Conservation (phyloP, 2,329 filamentous ascomycete genomes). For the Pyricularia grisea region DNA sequence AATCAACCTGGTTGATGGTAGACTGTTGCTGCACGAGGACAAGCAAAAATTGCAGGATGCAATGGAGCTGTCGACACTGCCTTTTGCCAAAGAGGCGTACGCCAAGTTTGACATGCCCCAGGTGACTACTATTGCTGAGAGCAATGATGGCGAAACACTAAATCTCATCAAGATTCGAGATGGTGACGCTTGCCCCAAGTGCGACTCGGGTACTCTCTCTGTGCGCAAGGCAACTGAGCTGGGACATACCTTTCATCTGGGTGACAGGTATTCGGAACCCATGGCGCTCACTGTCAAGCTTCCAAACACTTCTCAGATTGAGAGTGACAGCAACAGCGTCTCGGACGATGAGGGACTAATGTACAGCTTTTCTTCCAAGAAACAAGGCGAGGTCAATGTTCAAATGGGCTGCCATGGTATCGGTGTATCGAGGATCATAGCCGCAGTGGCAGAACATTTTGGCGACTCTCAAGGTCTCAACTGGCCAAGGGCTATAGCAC, state of each 20-base stretch:
- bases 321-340: conserved; percentile 2
- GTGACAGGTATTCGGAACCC: conserved; percentile 75
- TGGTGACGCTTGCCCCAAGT: conserved; percentile 67
- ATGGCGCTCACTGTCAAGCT: conserved; percentile 54
- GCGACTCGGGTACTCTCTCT: conserved; percentile 50
- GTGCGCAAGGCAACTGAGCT: conserved; percentile 74
- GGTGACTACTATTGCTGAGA: background rate
- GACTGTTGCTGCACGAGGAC: conserved; percentile 12
- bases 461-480: conserved; percentile 66
- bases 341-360: background rate
- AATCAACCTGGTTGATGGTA: conserved; percentile 27
- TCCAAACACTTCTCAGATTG: conserved; percentile 17
- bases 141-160: conserved; percentile 27
- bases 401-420: conserved; percentile 98
- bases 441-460: conserved; percentile 70
- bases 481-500: conserved; percentile 82
- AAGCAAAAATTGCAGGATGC: background rate
- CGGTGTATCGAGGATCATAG: conserved; percentile 83
- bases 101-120: background rate
- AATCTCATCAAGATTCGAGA: conserved; percentile 56
- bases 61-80: background rate
- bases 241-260: conserved; percentile 91
- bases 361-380: background rate
- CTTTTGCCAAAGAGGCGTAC: conserved; percentile 2
- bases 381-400: conserved; percentile 18